Evolutionary conservation across 2,329 filamentous ascomycete genomes (phyloP).

Genomic region (Aspergillus spinulosporus): DNA sequence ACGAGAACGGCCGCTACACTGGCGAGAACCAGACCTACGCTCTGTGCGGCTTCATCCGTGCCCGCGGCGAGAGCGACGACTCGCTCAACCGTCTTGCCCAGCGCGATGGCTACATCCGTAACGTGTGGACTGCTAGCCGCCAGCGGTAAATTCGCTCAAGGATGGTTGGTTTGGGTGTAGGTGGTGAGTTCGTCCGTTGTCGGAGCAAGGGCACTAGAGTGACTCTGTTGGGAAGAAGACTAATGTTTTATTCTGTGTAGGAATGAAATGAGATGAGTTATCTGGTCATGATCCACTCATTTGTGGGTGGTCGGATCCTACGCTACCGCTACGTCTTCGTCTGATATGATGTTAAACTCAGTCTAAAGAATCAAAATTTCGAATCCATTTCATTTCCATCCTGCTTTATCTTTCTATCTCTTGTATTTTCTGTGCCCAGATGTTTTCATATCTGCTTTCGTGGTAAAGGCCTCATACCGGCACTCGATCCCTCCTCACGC

Average conservation of each 20-base stretch:
- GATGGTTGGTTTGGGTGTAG: not conserved
- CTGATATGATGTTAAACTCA: conserved; percentile 14
- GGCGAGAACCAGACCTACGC: conserved; percentile 98
- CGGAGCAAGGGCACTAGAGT: not conserved
- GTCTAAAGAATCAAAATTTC: conserved; percentile 11
- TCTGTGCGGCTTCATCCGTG: conserved; percentile 94
- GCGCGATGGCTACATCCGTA: conserved; percentile 95
- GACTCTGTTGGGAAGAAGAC: not conserved
- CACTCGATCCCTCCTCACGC: conserved; percentile 50
- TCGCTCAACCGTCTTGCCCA: conserved; percentile 92
- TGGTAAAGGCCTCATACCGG: conserved; percentile 26
- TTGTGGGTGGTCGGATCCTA: not conserved
- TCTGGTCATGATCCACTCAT: not conserved
- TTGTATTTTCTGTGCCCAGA: not conserved
- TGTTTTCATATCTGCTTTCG: not conserved
- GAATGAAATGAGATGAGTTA: conserved; percentile 9
- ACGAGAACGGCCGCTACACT: conserved; percentile 96
- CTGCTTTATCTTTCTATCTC: conserved; percentile 1
- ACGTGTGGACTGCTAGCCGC: conserved; percentile 79
- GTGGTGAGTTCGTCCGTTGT: not conserved
- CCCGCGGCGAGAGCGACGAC: conserved; percentile 98
- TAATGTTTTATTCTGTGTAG: not conserved
- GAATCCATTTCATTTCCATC: conserved; percentile 11
- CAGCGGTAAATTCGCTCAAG: conserved; percentile 47
- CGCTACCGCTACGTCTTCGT: conserved; percentile 1